Percentiles rank a stretch among this genome's conserved stretches.
Conservation (phyloP, 768 basidiomycete genomes). For the Rhodocollybia butyracea region DNA sequence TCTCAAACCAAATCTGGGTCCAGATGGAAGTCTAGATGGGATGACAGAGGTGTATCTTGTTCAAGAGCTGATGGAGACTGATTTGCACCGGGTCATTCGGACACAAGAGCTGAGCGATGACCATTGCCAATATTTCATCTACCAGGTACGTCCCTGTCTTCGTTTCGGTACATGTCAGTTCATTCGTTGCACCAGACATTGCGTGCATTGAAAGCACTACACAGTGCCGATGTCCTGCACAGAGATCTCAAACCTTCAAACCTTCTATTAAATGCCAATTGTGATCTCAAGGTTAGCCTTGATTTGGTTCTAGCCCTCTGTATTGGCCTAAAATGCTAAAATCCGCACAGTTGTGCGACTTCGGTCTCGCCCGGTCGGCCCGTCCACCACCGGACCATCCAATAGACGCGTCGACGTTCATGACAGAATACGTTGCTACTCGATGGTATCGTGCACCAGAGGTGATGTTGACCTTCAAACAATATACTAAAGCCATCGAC, state of each 20-base stretch:
- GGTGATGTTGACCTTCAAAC: constrained; percentile 97
- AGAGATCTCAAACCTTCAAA: constrained; percentile 97
- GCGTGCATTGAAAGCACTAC: constrained; percentile 90
- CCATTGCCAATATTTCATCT: constrained; percentile 96
- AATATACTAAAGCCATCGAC: constrained; percentile 87
- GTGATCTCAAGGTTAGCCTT: constrained; percentile 82
- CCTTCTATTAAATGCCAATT: constrained; percentile 92
- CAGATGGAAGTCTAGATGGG: constrained; percentile 46
- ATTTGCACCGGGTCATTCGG: constrained; percentile 93
- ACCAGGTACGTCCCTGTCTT: constrained; percentile 57
- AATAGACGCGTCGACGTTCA: constrained; percentile 75
- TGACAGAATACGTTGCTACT: constrained; percentile 96
- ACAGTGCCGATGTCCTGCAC: constrained; percentile 92
- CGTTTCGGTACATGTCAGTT: neutral
- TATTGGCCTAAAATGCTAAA: no score
- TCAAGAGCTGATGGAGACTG: constrained; percentile 86
- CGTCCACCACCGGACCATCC: constrained; percentile 70
- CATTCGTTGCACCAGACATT: constrained; percentile 52
- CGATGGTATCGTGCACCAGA: constrained; percentile 98
- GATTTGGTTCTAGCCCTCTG: neutral
- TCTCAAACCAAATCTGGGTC: constrained; percentile 56
- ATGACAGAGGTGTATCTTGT: constrained; percentile 86
- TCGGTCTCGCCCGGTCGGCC: constrained; percentile 81
- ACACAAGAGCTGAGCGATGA: constrained; percentile 94
- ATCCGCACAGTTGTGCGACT: constrained; percentile 71